A percentile compares a stretch with the other conserved stretches of the same genome.
Evolutionary conservation across 2,329 filamentous ascomycete genomes (phyloP).

Genomic region (Calonectria pteridis): DNA sequence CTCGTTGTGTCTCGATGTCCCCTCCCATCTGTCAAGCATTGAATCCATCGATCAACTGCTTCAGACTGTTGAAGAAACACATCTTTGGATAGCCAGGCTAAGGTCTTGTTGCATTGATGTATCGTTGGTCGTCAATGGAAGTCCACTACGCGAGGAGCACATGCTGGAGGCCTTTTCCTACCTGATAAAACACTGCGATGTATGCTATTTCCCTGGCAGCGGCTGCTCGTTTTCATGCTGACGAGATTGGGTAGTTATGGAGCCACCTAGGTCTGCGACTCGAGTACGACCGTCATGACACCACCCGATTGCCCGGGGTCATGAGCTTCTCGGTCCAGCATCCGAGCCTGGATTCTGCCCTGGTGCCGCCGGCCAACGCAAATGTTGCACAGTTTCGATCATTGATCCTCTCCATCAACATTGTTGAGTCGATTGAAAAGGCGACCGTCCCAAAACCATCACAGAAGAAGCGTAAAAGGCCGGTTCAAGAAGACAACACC

Average conservation of each 20-base stretch:
- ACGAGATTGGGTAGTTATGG: conserved; percentile 46
- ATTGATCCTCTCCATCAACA: conserved; percentile 42
- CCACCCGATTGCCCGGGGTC: conserved; percentile 28
- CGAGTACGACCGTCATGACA: conserved; percentile 27
- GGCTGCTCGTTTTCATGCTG: not conserved
- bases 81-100: conserved; percentile 51
- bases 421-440: conserved; percentile 25
- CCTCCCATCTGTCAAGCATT: conserved; percentile 20
- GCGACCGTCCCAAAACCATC: not conserved
- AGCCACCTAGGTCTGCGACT: conserved; percentile 46
- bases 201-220: conserved; percentile 23
- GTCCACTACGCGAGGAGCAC: conserved; percentile 25
- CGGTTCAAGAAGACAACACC: not conserved
- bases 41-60: conserved; percentile 42
- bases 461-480: conserved; percentile 32
- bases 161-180: conserved; percentile 29
- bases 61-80: conserved; percentile 31
- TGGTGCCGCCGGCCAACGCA: conserved; percentile 45
- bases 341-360: conserved; percentile 47
- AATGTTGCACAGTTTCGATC: conserved; percentile 43
- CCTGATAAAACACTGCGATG: conserved; percentile 44
- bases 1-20: conserved; percentile 45
- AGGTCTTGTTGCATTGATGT: conserved; percentile 47
- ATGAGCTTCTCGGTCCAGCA: conserved; percentile 54
- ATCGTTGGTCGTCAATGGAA: conserved; percentile 39